These are phyloP conservation scores for Leccinum insolens DNA, from an alignment of 1,284 basidiomycete genomes.

Conservation along the genomic window DNA sequence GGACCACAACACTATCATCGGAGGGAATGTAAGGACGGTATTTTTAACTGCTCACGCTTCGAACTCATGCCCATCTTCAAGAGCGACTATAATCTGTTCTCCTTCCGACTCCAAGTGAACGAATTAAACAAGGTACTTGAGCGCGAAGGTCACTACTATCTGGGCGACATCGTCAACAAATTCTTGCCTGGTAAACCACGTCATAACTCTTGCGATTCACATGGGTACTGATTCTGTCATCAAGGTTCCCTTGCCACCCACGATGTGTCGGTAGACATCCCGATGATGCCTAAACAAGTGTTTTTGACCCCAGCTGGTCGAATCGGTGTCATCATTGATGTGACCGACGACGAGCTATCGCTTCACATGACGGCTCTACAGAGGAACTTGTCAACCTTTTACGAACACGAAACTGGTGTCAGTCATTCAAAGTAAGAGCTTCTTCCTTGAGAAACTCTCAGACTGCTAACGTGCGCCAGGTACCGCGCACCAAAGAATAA, in stretches of 20 bases:
- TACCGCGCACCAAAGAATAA: conserved; percentile 68
- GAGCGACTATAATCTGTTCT: conserved; percentile 78
- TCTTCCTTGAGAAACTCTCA: neutral
- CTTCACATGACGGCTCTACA: conserved; percentile 76
- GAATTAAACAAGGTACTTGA: conserved; percentile 50
- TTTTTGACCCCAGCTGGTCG: conserved; percentile 84
- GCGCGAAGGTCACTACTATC: conserved; percentile 63
- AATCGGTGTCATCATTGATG: conserved; percentile 77
- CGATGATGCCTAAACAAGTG: conserved; percentile 62
- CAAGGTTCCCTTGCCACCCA: conserved; percentile 46
- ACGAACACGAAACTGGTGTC: conserved; percentile 59
- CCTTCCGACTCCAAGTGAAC: conserved; percentile 56
- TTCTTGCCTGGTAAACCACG: conserved; percentile 58
- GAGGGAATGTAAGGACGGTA: conserved; percentile 66
- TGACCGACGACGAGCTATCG: conserved; percentile 56
- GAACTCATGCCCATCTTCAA: conserved; percentile 41
- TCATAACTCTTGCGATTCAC: neutral
- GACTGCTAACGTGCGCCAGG: conserved; percentile 39
- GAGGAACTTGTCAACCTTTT: conserved; percentile 69
- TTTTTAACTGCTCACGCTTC: neutral
- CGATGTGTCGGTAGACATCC: conserved; percentile 38
- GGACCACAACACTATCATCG: conserved; percentile 63
- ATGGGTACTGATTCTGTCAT: conserved; percentile 13
- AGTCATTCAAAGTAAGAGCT: conserved; percentile 65
- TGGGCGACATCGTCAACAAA: conserved; percentile 74